phyloP scores from a whole-genome alignment of 805 yeast genomes.

The Alloascoidea hylecoeti region DNA sequence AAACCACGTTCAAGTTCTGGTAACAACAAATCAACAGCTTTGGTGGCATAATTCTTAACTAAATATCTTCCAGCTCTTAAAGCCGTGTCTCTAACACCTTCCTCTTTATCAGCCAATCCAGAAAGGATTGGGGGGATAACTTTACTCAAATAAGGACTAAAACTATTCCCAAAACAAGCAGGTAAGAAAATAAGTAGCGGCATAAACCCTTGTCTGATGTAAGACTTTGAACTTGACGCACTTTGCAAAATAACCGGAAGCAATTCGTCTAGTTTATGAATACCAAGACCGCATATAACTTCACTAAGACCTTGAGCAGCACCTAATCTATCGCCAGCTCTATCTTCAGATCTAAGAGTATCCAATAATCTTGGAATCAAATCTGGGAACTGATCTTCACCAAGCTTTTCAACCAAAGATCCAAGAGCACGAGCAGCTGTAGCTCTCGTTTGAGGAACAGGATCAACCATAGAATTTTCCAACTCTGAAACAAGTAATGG shows the following conservation, averaged over 20 bases:
- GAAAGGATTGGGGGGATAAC: constrained; percentile 85
- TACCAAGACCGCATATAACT: constrained; percentile 85
- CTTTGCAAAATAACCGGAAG: constrained; percentile 67
- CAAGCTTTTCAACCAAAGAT: constrained; percentile 87
- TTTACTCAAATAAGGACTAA: constrained; percentile 74
- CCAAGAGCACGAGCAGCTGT: constrained; percentile 97
- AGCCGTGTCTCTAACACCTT: constrained; percentile 77
- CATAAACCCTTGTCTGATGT: constrained; percentile 84
- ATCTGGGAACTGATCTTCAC: constrained; percentile 91
- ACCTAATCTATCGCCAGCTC: constrained; percentile 87
- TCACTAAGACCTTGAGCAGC: constrained; percentile 96
- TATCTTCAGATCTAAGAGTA: constrained; percentile 62
- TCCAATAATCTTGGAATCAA: constrained; percentile 69
- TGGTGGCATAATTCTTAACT: constrained; percentile 81
- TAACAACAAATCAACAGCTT: constrained; percentile 82
- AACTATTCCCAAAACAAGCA: constrained; percentile 84
- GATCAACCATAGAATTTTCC: constrained; percentile 94
- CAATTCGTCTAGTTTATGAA: constrained; percentile 75
- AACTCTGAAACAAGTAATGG: constrained; percentile 65
- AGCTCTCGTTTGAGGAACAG: constrained; percentile 93
- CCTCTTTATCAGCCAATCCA: constrained; percentile 85
- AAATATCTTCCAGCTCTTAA: constrained; percentile 86
- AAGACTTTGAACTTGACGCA: constrained; percentile 51
- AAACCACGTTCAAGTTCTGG: constrained; percentile 92
- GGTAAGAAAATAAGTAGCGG: constrained; percentile 84